These are phyloP conservation scores for Naegleria fowleri DNA, from an alignment of 208 protist genomes.

Conservation along the genomic window DNA sequence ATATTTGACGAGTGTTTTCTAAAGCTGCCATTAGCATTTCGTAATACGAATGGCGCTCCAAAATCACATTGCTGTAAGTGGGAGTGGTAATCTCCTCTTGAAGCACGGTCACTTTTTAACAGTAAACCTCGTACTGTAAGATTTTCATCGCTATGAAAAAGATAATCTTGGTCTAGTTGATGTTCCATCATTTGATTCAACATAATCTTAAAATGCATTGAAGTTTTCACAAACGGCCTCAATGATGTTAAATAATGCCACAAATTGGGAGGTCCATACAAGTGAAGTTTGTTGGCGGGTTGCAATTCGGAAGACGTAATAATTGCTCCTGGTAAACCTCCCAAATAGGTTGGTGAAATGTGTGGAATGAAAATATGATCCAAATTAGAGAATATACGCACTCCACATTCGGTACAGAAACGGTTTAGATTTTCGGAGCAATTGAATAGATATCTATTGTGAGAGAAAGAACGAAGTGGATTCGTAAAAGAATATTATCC, in stretches of 20 bases:
- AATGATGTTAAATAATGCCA: conserved; percentile 17
- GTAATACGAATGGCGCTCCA: neutral
- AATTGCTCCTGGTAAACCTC: conserved; percentile 21
- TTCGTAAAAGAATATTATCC: too few relatives aligned
- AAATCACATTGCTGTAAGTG: neutral
- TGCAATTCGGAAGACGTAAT: neutral
- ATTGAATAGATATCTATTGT: conserved; percentile 29
- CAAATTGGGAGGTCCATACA: neutral
- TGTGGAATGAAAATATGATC: conserved; percentile 17
- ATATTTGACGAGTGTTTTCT: neutral
- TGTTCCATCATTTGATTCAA: neutral
- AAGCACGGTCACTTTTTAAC: neutral
- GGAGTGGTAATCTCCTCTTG: neutral
- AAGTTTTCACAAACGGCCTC: neutral
- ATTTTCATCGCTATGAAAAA: neutral
- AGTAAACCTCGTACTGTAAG: neutral
- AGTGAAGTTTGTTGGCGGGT: neutral
- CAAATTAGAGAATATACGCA: neutral
- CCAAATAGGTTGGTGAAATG: neutral
- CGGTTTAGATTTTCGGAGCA: neutral
- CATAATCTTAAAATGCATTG: neutral
- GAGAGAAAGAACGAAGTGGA: too few relatives aligned
- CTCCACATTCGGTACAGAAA: conserved; percentile 3
- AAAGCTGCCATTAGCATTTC: neutral
- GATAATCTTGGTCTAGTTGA: neutral